Evolutionary conservation across 2,329 filamentous ascomycete genomes (phyloP).

Genomic region (Aspergillus tamarii): DNA sequence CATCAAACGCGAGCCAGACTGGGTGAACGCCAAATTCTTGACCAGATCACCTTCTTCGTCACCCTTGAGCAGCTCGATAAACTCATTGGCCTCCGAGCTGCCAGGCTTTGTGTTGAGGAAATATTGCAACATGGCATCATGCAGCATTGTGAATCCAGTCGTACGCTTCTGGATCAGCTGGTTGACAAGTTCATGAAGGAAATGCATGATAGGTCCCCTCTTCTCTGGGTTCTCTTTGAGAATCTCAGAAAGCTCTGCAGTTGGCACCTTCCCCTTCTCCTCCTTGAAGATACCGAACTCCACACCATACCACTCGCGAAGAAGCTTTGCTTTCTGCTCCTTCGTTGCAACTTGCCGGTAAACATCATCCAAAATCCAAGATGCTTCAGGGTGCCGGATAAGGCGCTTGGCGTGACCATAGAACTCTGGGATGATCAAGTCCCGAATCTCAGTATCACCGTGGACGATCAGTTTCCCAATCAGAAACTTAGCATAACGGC

Average conservation of each 20-base stretch:
- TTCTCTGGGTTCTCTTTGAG: conserved; percentile 80
- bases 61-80: conserved; percentile 85
- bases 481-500: conserved; percentile 95
- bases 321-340: conserved; percentile 79
- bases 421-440: conserved; percentile 90
- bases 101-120: conserved; percentile 78
- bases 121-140: conserved; percentile 98
- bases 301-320: conserved; percentile 95
- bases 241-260: conserved; percentile 73
- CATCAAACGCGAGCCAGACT: conserved; percentile 79
- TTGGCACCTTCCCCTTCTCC: conserved; percentile 51
- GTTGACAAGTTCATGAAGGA: conserved; percentile 84
- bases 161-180: conserved; percentile 93
- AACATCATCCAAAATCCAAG: conserved; percentile 97
- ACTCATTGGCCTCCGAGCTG: conserved; percentile 81
- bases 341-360: conserved; percentile 86
- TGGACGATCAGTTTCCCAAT: conserved; percentile 96
- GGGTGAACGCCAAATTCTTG: conserved; percentile 96
- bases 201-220: conserved; percentile 81
- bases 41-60: conserved; percentile 88
- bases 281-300: conserved; percentile 84
- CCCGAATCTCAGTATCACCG: conserved; percentile 81
- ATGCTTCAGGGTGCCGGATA: conserved; percentile 94
- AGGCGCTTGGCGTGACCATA: conserved; percentile 89
- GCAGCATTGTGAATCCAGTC: conserved; percentile 95